Percentiles rank a stretch among this genome's conserved stretches.
phyloP scores from a whole-genome alignment of 139 green algal genomes.

The Auxenochlorella pyrenoidosa region DNA sequence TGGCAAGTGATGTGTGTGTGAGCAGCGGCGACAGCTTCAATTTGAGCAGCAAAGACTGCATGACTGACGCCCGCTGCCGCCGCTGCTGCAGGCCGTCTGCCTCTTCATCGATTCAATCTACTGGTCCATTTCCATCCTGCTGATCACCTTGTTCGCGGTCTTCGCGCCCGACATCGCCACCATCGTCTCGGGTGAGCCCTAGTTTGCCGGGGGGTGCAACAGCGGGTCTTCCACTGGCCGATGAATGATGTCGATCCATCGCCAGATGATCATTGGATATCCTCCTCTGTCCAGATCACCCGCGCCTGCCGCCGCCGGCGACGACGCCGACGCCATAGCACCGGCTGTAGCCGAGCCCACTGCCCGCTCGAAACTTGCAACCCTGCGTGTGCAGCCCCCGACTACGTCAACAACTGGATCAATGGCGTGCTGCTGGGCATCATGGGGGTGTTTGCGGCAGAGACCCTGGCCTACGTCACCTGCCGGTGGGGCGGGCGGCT shows the following conservation, averaged over 20 bases:
- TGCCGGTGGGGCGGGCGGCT: neutral
- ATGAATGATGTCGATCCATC: too few species aligned
- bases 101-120: neutral
- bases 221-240: too few species aligned
- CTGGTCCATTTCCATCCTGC: constrained; percentile 25
- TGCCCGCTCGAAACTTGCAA: neutral
- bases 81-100: neutral
- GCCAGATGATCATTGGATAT: too few species aligned
- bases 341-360: too few species aligned
- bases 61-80: neutral
- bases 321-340: too few species aligned
- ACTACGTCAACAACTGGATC: constrained; percentile 9
- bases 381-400: neutral
- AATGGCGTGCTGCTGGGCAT: constrained; percentile 11
- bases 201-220: neutral
- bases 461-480: neutral
- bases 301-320: too few species aligned
- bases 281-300: too few species aligned
- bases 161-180: constrained; percentile 24
- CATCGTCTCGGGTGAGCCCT: constrained; percentile 3
- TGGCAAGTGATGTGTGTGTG: too few species aligned
- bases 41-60: too few species aligned
- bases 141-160: constrained; percentile 4
- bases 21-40: too few species aligned
- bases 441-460: constrained; percentile 22